Evolutionary conservation across 2,329 filamentous ascomycete species (phyloP).

Genomic region (Fusarium devonianum): DNA sequence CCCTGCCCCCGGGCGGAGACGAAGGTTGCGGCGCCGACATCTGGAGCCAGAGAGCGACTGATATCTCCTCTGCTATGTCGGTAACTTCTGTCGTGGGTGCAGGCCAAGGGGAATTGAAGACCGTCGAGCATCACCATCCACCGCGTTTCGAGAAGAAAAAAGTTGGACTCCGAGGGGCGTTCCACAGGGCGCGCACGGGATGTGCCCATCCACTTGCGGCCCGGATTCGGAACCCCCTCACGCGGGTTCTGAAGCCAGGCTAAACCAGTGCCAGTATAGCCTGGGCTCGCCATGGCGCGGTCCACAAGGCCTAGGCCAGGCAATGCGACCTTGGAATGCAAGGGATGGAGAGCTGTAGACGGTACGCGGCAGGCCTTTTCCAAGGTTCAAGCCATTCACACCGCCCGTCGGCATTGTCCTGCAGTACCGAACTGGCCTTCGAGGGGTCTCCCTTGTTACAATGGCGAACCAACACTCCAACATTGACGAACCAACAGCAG

Average conservation of each 20-base stretch:
- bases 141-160: background rate
- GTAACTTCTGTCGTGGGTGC: background rate
- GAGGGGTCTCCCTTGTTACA: background rate
- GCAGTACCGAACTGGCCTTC: too few species aligned
- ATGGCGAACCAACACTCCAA: too few species aligned
- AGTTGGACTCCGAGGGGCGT: background rate
- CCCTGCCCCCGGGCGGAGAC: background rate
- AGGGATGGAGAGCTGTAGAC: background rate
- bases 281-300: constrained; percentile 6
- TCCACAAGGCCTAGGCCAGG: background rate
- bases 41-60: background rate
- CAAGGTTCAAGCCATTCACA: constrained; percentile 5
- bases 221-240: background rate
- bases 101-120: background rate
- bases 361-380: too few species aligned
- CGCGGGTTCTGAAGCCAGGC: background rate
- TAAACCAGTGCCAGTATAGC: constrained; percentile 9
- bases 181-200: background rate
- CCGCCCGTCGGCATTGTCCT: background rate
- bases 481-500: background rate
- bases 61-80: background rate
- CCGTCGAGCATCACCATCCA: background rate
- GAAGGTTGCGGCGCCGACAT: background rate
- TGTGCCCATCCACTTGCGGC: background rate
- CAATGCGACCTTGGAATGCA: background rate